Percentiles rank a stretch among this genome's conserved stretches.
Evolutionary conservation across 805 yeast genomes (phyloP).

Genomic region (Candida corydali): DNA sequence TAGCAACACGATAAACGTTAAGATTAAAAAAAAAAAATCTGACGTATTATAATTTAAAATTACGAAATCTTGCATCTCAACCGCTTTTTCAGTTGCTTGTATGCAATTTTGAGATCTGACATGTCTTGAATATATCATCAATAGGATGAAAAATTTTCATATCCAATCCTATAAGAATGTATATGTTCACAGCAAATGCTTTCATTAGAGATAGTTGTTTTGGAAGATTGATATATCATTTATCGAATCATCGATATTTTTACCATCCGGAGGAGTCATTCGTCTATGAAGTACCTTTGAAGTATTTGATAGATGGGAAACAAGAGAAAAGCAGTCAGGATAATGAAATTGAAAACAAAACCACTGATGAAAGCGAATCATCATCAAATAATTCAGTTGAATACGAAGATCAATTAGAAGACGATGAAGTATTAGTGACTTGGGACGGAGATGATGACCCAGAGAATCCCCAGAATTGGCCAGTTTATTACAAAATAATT

Average conservation of each 20-base stretch:
- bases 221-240: conserved; percentile 22
- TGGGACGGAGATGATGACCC: conserved; percentile 48
- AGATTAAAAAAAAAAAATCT: too few species aligned
- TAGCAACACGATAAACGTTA: too few species aligned
- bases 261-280: conserved; percentile 20
- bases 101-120: too few species aligned
- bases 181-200: background rate
- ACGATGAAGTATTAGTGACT: conserved; percentile 11
- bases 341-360: background rate
- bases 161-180: background rate
- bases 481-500: conserved; percentile 32
- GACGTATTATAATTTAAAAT: too few species aligned
- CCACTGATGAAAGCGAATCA: background rate
- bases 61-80: too few species aligned
- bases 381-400: background rate
- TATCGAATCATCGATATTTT: conserved; percentile 19
- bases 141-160: too few species aligned
- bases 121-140: too few species aligned
- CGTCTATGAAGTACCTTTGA: conserved; percentile 23
- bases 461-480: conserved; percentile 58
- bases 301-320: conserved; percentile 10
- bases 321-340: background rate
- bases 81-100: too few species aligned
- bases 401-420: background rate
- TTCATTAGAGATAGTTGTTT: conserved; percentile 29